Percentiles rank a stretch among this genome's conserved stretches.
Evolutionary conservation across 2,329 filamentous ascomycete genomes (phyloP).

Genomic region (Ascochyta pisi): DNA sequence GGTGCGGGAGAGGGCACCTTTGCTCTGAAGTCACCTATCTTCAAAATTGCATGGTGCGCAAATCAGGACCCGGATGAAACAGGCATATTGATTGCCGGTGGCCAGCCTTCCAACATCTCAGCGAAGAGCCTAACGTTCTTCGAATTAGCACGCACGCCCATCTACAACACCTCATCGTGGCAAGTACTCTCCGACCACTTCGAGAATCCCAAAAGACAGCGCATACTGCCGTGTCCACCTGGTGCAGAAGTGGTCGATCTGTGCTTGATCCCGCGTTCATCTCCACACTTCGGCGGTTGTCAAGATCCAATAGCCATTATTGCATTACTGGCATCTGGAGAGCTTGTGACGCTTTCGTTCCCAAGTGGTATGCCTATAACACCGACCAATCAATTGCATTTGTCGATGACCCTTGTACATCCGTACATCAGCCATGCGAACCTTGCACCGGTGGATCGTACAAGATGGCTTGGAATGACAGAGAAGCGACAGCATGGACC

Average conservation of each 20-base stretch:
- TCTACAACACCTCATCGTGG: constrained; percentile 92
- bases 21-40: constrained; percentile 74
- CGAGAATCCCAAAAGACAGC: constrained; percentile 73
- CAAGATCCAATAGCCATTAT: constrained; percentile 91
- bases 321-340: constrained; percentile 80
- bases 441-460: constrained; percentile 76
- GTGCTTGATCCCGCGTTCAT: constrained; percentile 79
- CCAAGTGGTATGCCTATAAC: constrained; percentile 90
- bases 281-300: constrained; percentile 84
- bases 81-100: constrained; percentile 84
- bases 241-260: constrained; percentile 81
- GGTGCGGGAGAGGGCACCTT: constrained; percentile 58
- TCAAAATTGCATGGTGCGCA: constrained; percentile 87
- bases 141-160: constrained; percentile 86
- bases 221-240: constrained; percentile 75
- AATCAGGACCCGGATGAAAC: constrained; percentile 95
- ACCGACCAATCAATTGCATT: constrained; percentile 90
- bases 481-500: constrained; percentile 83
- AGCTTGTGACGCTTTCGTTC: constrained; percentile 88
- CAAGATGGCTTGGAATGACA: constrained; percentile 87
- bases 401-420: constrained; percentile 86
- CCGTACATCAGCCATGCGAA: constrained; percentile 80
- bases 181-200: constrained; percentile 81
- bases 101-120: constrained; percentile 69
- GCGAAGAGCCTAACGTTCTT: constrained; percentile 85